Base-by-base conservation (phyloP, 1,284 basidiomycete species). In the Rhodotorula sp. region DNA sequence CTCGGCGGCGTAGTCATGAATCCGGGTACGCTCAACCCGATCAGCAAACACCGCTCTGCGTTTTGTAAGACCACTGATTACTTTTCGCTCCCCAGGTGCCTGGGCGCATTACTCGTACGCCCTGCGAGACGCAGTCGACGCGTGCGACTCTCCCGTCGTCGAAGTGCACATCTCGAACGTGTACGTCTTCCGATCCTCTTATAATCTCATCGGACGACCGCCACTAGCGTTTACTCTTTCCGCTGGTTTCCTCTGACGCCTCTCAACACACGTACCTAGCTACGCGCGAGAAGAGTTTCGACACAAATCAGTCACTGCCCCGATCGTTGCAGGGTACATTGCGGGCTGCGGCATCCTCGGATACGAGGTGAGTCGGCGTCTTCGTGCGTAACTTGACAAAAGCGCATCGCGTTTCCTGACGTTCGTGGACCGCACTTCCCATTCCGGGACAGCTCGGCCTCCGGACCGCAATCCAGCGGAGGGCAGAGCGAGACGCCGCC, bases 111-210 rank as follows among this genome's bases (percentile, higher is more conserved):
- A 74, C 68, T 75, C 71, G 0, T 76, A 76, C 64, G 75, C 76
- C 18, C 64, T 77, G 12, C 70, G 72, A 49, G 76, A 77, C 63
- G 76, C 75, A 17, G 74, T 77, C 29, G 72, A 75, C 59, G 76
- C 75, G 3, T 70, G 72, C 55, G 69, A 70, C 66, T 64, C 67
- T 3, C 76, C 75, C 60, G 76, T 77, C 57, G 69, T 75, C 62
- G 76, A 77, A 60, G 70, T 77, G 49, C 76, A 76, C 64, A 76
- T 76, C 57, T 76, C 73, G 1, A 76, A 76, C 59, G 71, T 77
- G 68, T 69, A 7, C n/a, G 64, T 65, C 29, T n/a, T 26, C 18
- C 12, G 3, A 17, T n/a, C 30, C 18, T 42, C 45, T 33, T n/a
- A 22, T n/a, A 17, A 15, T 15, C 30, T 30, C 6, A 12, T n/a